Conservation (phyloP, 495 filamentous ascomycete species). For the Talaromyces stipitatus region DNA sequence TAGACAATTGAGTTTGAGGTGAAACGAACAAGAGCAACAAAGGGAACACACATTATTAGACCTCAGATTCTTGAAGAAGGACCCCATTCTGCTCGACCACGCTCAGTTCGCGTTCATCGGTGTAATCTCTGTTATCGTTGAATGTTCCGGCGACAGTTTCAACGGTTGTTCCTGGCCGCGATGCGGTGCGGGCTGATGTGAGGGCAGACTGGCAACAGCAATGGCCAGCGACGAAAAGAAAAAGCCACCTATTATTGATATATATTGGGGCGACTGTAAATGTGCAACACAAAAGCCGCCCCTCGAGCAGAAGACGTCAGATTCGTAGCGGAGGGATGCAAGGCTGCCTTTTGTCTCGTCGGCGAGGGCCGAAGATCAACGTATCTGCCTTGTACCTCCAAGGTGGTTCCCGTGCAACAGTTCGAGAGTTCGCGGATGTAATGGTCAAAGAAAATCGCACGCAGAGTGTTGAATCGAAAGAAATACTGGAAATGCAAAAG, state of each 20-base stretch:
- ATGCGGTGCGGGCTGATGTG: neutral
- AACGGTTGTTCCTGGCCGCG: neutral
- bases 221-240: neutral
- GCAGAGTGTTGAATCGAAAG: neutral
- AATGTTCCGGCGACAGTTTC: neutral
- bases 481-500: neutral
- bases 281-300: neutral
- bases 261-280: neutral
- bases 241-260: neutral
- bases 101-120: neutral
- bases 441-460: neutral
- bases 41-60: slow-evolving; percentile 31
- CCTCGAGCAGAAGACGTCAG: neutral
- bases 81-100: slow-evolving; percentile 25
- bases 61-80: slow-evolving; percentile 34
- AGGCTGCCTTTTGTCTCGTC: neutral
- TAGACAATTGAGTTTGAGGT: slow-evolving; percentile 12
- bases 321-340: neutral
- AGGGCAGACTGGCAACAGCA: neutral
- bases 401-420: neutral
- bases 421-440: no score
- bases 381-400: neutral
- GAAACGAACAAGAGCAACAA: slow-evolving; percentile 4
- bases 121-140: neutral
- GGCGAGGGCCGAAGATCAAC: neutral